Base-by-base conservation (phyloP, 148 eudicot genomes). In the Nyssa sinensis region DNA sequence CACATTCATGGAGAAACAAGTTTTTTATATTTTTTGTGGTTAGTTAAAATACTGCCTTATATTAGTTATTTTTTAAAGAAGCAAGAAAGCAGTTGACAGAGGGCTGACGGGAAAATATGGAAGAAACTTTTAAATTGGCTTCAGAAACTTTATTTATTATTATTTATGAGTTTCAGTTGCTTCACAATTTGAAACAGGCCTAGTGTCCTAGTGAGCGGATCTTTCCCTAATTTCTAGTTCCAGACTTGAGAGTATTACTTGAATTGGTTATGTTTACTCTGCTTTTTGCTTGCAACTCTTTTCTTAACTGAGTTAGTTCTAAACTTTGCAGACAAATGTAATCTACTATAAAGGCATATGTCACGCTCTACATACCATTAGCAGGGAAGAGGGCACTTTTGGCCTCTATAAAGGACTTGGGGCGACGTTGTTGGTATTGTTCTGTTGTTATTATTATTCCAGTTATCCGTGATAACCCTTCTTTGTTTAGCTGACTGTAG, bases 401-500 rank as follows among this genome's bases (percentile, higher is more conserved):
- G 94, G 97, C 70, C 96, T 95, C 24, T 95, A 95, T 78, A 95
- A 95, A 86, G 99, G 99, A 80, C 93, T 95, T 57, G 97, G 99
- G 51, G 89, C 96, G 16, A 87, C 97, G 31, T 78, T 95, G 51
- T 78, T 95, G 99, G 99, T 95, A 89, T 71, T 24, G 16, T 66
- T 24, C 72, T 71, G 12, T 66, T 71, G 65, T 60, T 27, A 3
- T 35, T 72, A 33, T 6, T 23, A 10, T 63, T 13, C 31, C 4
- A 64, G 11, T 21, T 57, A 27, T 60, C 33, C 27, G 57, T 21
- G 27, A 17, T 24, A 34, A 21, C 27, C 68, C 30, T 19, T 12
- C 32, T 7, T 66, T 53, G 24, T 7, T 34, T 59, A 24, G 49
- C 60, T 69, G 71, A 35, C 77, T 29, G 33, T 35, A 37, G 28